Evolutionary conservation across 2,329 filamentous ascomycete genomes (phyloP).

Genomic region (Hypoxylon sp.): DNA sequence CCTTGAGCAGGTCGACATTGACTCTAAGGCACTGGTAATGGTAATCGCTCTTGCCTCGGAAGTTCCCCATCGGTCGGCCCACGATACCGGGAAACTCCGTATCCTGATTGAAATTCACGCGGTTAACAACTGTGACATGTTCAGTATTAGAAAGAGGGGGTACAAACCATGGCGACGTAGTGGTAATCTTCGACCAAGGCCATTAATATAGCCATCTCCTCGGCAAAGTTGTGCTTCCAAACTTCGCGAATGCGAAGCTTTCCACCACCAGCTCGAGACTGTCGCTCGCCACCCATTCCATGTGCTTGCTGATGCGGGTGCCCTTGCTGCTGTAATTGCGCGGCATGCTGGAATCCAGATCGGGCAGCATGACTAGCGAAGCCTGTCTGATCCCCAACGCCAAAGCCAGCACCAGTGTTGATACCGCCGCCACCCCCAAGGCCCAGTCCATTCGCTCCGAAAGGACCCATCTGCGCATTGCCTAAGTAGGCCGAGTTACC

Average conservation of each 20-base stretch:
- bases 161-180: conserved; percentile 94
- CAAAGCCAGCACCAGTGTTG: conserved; percentile 63
- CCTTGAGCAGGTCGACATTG: conserved; percentile 97
- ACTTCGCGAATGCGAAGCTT: conserved; percentile 93
- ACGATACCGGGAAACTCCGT: conserved; percentile 99
- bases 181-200: conserved; percentile 90
- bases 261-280: conserved; percentile 61
- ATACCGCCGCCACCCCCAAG: conserved; percentile 65
- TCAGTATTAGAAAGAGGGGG: background rate
- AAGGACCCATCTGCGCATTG: conserved; percentile 76
- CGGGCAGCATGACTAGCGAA: conserved; percentile 89
- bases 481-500: conserved; percentile 79
- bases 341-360: conserved; percentile 85
- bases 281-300: conserved; percentile 53
- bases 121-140: conserved; percentile 42
- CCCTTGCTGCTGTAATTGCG: conserved; percentile 69
- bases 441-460: conserved; percentile 71
- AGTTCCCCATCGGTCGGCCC: conserved; percentile 92
- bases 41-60: conserved; percentile 95
- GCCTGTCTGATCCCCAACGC: conserved; percentile 74
- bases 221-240: conserved; percentile 90
- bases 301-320: conserved; percentile 64
- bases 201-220: conserved; percentile 89
- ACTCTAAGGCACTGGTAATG: conserved; percentile 98
- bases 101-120: conserved; percentile 69